Evolutionary conservation across 1,284 basidiomycete genomes (phyloP), one percentile per base, ranked within the genome.

Genomic region (Exobasidium cylindrosporum): DNA sequence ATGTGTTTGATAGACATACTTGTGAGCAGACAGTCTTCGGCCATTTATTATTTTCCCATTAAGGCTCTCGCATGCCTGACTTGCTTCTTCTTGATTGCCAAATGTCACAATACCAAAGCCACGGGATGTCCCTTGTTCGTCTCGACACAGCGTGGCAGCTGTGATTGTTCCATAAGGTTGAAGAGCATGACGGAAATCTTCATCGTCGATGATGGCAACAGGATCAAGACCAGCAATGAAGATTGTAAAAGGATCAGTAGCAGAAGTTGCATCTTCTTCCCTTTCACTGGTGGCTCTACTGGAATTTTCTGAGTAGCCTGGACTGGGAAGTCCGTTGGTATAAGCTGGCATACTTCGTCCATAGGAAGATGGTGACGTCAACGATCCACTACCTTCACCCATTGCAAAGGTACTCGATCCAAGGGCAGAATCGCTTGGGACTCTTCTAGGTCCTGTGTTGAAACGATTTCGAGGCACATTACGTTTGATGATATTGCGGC

Each of bases 381-480:
- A 23, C 4, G 4, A 21, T 10, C 17, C 35, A 40, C 35, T 40
- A 17, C 35, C 30, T 24, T 17, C 23, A 44, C 21, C 32, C n/a
- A n/a, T n/a, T 45, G n/a, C 35, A 24, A 40, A 21, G 45, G 23
- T 4, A 30, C 54, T 29, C 23, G 40, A 29, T 21, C 23, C 44
- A 17, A 45, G 26, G n/a, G 54, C 29, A 35, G 55, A 32, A 29
- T 62, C 64, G n/a, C 47, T 58, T 14, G 59, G 66, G 17, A 64
- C 57, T 17, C 67, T 50, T 26, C 67, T 62, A 5, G 67, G 66
- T 13, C 67, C 67, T 17, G 63, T 65, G 54, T 67, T 69, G 63
- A 62, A 69, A 30, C 67, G 62, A 53, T 68, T 68, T n/a, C 67
- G 66, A 30, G 67, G 66, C 2, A 69, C 65, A 44, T 68, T 69